Evolutionary conservation across 2,329 filamentous ascomycete species (phyloP), one percentile per base, ranked within the genome.

Genomic region (Plenodomus biglobosus): DNA sequence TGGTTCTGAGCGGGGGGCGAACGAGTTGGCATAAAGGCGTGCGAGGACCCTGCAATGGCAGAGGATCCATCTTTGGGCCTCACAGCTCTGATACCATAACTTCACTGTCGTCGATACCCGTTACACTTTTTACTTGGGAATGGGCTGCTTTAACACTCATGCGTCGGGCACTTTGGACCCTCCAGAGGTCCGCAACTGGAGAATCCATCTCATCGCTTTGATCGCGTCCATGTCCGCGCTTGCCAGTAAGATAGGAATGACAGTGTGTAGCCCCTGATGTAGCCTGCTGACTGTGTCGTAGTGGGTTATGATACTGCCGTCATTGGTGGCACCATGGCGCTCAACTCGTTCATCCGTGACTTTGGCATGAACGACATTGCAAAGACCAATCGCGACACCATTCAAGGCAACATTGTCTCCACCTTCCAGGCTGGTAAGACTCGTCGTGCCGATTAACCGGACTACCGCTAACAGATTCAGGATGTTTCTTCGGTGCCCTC

Each of bases 261-360:
- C 30, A 16, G 8, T n/a, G n/a, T n/a, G 39, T 24, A 18, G 19
- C 2, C n/a, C 24, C 8, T 4, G 10, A 4, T 3, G 4, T 21
- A 1, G 6, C 2, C 11, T 11, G 7, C 50, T 53, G 17, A 53
- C 7, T 16, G 6, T 19, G 6, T 21, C 2, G n/a, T 20, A 68
- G 63, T 68, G 65, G 65, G 64, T 3, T 68, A 68, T 41, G 65
- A 68, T 42, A 67, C 64, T 10, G 64, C 68, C 22, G 70, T 74
- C 19, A 73, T 74, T 43, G 71, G 72, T 21, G 69, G 70, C 2
- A 73, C 71, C 3, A 71, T 74, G 67, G 70, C 71, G 3, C 61
- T 73, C 8, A 64, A 65, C 24, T 72, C 70, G 6, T 74, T 73
- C 56, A 62, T 65, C 36, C 62, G 69, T 20, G 70, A 72, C 46